Evolutionary conservation across 192 early-diverging fungal genomes (phyloP).

Genomic region (Backusella sp.): DNA sequence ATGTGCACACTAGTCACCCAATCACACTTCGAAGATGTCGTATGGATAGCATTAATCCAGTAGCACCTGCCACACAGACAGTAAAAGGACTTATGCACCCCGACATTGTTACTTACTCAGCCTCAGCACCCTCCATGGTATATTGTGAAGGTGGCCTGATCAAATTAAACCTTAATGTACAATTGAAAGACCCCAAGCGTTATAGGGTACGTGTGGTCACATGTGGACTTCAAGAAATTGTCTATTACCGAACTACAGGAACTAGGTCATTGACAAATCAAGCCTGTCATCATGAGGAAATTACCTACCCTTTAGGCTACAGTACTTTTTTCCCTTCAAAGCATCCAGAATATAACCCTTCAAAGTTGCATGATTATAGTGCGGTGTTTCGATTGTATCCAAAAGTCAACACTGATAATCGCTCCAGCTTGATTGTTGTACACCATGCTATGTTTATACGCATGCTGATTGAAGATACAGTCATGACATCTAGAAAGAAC

Average conservation of each 20-base stretch:
- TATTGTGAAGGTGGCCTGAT: conserved; percentile 39
- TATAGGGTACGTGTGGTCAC: conserved; percentile 13
- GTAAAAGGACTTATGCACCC: conserved; percentile 14
- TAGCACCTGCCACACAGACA: background rate
- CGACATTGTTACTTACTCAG: conserved; percentile 19
- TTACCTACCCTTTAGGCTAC: conserved; percentile 25
- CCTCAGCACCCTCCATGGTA: conserved; percentile 28
- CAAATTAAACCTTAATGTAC: conserved; percentile 18
- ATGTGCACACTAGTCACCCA: conserved; percentile 33
- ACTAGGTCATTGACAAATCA: conserved; percentile 4
- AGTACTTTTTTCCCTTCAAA: conserved; percentile 22
- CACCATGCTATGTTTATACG: background rate
- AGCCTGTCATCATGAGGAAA: conserved; percentile 20
- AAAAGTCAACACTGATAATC: conserved; percentile 29
- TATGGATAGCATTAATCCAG: conserved; percentile 10
- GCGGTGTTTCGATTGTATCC: conserved; percentile 28
- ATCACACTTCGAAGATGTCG: conserved; percentile 44
- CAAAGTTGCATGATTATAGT: conserved; percentile 20
- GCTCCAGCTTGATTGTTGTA: conserved; percentile 17
- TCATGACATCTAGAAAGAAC: background rate
- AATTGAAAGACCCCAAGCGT: conserved; percentile 13
- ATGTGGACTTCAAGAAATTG: conserved; percentile 32
- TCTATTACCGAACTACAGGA: conserved; percentile 33
- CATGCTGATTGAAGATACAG: background rate
- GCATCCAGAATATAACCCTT: conserved; percentile 11